phyloP scores from a whole-genome alignment of 768 basidiomycete species.

The Dioszegia hungarica region DNA sequence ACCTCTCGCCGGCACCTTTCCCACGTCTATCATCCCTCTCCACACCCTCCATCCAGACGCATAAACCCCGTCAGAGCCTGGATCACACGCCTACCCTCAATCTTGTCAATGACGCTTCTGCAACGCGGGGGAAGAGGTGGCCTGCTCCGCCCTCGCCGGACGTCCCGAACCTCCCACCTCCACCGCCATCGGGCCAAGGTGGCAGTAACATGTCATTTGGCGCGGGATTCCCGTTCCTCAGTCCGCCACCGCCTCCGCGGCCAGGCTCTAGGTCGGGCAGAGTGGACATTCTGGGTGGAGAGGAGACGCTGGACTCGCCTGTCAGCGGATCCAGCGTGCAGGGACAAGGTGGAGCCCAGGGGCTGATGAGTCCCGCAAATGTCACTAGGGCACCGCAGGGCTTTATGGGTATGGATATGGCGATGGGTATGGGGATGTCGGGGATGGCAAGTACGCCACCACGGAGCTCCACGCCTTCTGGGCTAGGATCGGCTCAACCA shows the following conservation, averaged over 20 bases:
- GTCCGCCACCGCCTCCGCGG: constrained; percentile 31
- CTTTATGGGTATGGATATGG: too few species aligned
- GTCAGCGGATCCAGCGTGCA: neutral
- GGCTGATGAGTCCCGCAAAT: neutral
- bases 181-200: constrained; percentile 7
- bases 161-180: constrained; percentile 29
- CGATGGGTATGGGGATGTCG: too few species aligned
- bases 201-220: neutral
- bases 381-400: neutral
- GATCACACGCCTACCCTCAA: constrained; percentile 32
- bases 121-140: constrained; percentile 33
- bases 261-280: constrained; percentile 14
- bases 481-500: neutral
- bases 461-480: too few species aligned
- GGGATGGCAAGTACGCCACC: neutral
- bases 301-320: neutral
- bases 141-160: constrained; percentile 38
- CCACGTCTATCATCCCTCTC: neutral
- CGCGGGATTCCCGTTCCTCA: constrained; percentile 24
- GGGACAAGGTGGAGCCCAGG: neutral
- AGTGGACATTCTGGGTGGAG: neutral
- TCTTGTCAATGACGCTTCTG: constrained; percentile 22
- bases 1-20: neutral
- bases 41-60: constrained; percentile 1
- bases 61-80: constrained; percentile 10